Conservation (phyloP, 768 basidiomycete species). For the Hericium erinaceus region DNA sequence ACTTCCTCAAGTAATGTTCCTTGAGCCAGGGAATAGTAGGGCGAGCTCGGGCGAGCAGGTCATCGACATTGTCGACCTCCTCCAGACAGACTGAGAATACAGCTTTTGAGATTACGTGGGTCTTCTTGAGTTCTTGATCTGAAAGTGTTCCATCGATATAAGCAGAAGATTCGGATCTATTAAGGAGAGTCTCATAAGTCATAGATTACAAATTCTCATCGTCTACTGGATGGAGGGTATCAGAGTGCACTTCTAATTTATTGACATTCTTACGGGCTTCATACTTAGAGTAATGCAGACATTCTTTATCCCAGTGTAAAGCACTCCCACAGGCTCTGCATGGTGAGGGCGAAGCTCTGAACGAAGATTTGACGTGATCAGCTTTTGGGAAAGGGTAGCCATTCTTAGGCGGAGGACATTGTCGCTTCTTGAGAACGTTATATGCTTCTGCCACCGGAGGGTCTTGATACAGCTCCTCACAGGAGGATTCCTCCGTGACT, state of each 20-base stretch:
- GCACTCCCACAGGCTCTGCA: slow-evolving; percentile 20
- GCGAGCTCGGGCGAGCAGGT: not conserved
- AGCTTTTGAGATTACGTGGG: too few relatives aligned
- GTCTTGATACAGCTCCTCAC: too few relatives aligned
- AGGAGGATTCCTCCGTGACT: too few relatives aligned
- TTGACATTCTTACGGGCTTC: slow-evolving; percentile 15
- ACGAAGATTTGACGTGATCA: not conserved
- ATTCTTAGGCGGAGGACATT: not conserved
- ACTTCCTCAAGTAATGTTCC: not conserved
- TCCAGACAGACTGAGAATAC: not conserved
- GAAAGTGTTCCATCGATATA: not conserved
- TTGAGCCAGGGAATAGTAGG: not conserved
- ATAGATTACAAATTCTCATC: slow-evolving; percentile 24
- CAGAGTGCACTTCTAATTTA: not conserved
- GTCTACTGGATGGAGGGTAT: slow-evolving; percentile 17
- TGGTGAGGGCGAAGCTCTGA: not conserved
- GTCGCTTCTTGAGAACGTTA: not conserved
- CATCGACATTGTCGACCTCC: not conserved
- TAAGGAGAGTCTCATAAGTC: not conserved
- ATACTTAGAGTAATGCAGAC: not conserved
- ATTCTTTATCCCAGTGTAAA: too few relatives aligned
- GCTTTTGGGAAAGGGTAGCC: not conserved
- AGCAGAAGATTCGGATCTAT: not conserved
- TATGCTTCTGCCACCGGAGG: not conserved
- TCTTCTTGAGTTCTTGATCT: not conserved